A percentile compares a stretch with the other conserved stretches of the same genome.
Conservation (phyloP, 805 yeast genomes). For the Ogataea minuta region DNA sequence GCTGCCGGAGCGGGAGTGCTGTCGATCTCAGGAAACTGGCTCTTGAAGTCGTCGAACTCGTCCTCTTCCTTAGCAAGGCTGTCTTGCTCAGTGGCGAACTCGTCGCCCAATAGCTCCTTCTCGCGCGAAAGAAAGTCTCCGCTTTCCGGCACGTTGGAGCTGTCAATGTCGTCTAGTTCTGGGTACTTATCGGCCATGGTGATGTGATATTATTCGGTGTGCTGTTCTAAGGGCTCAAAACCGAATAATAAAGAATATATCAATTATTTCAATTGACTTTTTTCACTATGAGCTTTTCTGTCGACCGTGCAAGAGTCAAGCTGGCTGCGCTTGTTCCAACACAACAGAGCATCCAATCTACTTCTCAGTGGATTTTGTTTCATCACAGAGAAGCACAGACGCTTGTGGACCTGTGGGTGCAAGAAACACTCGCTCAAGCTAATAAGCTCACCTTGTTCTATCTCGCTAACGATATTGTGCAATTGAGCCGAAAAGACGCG, state of each 20-base stretch:
- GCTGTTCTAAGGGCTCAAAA: conserved; percentile 9
- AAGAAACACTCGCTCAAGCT: conserved; percentile 14
- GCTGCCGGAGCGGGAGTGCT: conserved; percentile 23
- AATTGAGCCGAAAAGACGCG: conserved; percentile 65
- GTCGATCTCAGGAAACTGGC: conserved; percentile 61
- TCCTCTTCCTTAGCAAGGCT: conserved; percentile 41
- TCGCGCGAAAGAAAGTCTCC: conserved; percentile 66
- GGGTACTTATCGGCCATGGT: conserved; percentile 77
- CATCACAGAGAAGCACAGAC: conserved; percentile 57
- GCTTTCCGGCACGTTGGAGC: conserved; percentile 30
- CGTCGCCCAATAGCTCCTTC: conserved; percentile 65
- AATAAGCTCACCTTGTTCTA: conserved; percentile 59
- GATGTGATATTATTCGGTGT: conserved; percentile 1
- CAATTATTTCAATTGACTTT: not conserved
- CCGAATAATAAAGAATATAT: conserved; percentile 1
- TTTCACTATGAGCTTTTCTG: conserved; percentile 46
- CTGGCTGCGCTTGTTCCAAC: conserved; percentile 52
- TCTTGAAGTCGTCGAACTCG: conserved; percentile 58
- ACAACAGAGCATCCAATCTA: conserved; percentile 70
- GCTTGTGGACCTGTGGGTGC: conserved; percentile 54
- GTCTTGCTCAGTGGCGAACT: conserved; percentile 66
- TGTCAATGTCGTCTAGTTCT: conserved; percentile 50
- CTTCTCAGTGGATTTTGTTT: conserved; percentile 69
- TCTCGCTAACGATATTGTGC: conserved; percentile 78
- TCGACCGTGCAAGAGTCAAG: conserved; percentile 47